Conservation (phyloP, 306 rosid species). For the Malus asiatica region DNA sequence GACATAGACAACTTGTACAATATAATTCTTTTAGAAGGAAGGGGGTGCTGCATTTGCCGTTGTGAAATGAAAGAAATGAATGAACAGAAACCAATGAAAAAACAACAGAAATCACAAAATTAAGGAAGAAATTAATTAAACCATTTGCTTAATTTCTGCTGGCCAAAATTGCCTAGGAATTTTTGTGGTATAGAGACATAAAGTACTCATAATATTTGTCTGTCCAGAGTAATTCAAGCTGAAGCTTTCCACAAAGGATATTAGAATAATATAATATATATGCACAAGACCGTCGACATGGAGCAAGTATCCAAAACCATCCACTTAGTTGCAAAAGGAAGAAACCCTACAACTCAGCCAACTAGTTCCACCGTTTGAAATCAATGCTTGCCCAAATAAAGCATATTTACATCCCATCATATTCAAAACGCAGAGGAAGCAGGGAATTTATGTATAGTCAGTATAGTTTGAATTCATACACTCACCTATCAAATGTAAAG, state of each 20-base stretch:
- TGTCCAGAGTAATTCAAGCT: too few relatives aligned
- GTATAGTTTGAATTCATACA: not conserved
- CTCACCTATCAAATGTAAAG: not conserved
- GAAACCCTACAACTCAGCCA: constrained; percentile 5
- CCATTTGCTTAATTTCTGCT: not conserved
- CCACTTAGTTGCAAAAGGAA: not conserved
- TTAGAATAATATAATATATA: too few relatives aligned
- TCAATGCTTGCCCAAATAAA: not conserved
- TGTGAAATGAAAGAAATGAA: not conserved
- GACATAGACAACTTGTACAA: not conserved
- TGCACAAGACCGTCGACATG: not conserved
- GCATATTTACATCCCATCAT: constrained; percentile 3
- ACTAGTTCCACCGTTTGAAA: constrained; percentile 5
- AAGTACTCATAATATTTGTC: not conserved
- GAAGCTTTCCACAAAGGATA: too few relatives aligned
- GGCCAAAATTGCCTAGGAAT: not conserved
- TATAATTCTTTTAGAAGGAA: not conserved
- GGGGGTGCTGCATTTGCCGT: not conserved
- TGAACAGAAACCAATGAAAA: not conserved
- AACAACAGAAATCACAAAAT: not conserved
- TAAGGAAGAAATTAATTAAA: not conserved
- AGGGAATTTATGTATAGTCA: not conserved
- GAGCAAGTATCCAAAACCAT: not conserved
- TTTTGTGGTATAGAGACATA: not conserved
- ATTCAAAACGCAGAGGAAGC: not conserved